These are phyloP conservation scores for Ceratocystis cacaofunesta DNA, from an alignment of 2,329 filamentous ascomycete genomes.

Conservation along the genomic window DNA sequence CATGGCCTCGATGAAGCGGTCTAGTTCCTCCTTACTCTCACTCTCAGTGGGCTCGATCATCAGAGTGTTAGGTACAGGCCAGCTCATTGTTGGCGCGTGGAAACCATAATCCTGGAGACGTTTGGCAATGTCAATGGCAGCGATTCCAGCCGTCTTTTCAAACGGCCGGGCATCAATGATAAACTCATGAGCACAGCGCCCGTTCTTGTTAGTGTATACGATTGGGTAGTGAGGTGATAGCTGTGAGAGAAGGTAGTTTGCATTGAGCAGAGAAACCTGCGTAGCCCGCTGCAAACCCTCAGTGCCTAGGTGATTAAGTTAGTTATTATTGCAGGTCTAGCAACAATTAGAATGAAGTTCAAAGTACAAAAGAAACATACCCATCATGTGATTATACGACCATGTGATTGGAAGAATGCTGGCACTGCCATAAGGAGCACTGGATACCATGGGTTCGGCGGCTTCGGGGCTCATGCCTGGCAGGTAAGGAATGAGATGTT, in stretches of 20 bases:
- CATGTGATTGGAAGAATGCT: conserved; percentile 89
- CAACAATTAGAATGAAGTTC: neutral
- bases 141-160: conserved; percentile 66
- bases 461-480: conserved; percentile 36
- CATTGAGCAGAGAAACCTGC: conserved; percentile 84
- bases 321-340: conserved; percentile 16
- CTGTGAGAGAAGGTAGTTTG: conserved; percentile 87
- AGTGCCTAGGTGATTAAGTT: conserved; percentile 27
- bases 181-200: conserved; percentile 91
- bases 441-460: conserved; percentile 50
- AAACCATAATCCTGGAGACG: conserved; percentile 94
- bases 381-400: conserved; percentile 94
- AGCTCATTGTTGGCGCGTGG: conserved; percentile 94
- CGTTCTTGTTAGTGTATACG: conserved; percentile 80
- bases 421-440: conserved; percentile 73
- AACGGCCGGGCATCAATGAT: conserved; percentile 82
- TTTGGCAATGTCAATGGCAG: conserved; percentile 92
- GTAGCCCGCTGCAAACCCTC: conserved; percentile 77
- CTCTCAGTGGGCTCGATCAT: conserved; percentile 98
- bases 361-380: conserved; percentile 24
- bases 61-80: conserved; percentile 85
- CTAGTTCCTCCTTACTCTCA: conserved; percentile 81
- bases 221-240: conserved; percentile 78
- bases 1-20: conserved; percentile 81
- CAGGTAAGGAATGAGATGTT: conserved; percentile 61